Base-by-base conservation (phyloP, 2,329 filamentous ascomycete genomes). In the Fusarium euwallaceae region DNA sequence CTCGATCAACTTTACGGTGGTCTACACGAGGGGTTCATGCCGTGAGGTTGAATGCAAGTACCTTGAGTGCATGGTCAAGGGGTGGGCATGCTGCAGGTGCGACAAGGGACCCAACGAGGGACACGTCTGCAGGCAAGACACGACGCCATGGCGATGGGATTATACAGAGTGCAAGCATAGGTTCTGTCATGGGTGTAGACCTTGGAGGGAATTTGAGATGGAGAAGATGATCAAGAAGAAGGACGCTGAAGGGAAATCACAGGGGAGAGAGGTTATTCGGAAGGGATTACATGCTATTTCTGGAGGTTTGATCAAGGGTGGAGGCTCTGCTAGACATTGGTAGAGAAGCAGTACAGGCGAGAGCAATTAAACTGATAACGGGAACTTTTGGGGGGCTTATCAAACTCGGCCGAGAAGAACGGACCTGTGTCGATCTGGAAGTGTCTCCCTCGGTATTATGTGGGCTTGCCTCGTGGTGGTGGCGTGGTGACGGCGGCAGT, bases 21-120 rank as follows among this genome's bases (percentile, higher is more conserved):
- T 45, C 20, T 39, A 64, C 27, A 60, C 58, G 9, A 41, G 29
- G 10, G 39, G 41, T 4, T 20, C 62, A 14, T 78, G 77, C 43
- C 60, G 41, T 16, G 48, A 51, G 8, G 4, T 59, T 4, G 61
- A 45, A 27, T 78, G 77, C 51, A 12, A 41, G 9, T 78, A 70
- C 48, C n/a, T 39, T 2, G 69, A 73, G 20, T 75, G 72, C 22
- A 67, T 71, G 56, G 56, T 61, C 24, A 60, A 43, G 17, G 76
- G 72, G 27, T 78, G 77, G 77, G 37, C 20, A 4, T 78, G 77
- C 55, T 78, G 77, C 59, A 39, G 17, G 24, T 78, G 77, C 36
- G 56, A 36, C 7, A 67, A 75, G 48, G 76, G 76, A 2, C 76
- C 75, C 4, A 78, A 70, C 69, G 34, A 51, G 24, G 55, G 61